Conservation (phyloP, 331 rosid species). For the Malus hybrid region DNA sequence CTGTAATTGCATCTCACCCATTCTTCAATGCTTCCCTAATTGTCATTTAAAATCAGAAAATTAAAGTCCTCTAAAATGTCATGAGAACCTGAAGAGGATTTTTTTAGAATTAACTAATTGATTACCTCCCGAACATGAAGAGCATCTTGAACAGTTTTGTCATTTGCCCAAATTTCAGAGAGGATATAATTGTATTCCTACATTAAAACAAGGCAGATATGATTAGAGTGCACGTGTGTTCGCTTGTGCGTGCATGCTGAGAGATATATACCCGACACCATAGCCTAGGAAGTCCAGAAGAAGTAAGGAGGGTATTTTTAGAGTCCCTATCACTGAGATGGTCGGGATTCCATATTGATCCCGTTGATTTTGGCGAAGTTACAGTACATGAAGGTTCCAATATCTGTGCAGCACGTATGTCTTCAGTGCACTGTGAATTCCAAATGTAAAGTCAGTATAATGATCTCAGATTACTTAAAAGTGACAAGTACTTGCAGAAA, state of each 20-base stretch:
- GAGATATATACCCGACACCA: constrained; percentile 11
- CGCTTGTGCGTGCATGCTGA: neutral
- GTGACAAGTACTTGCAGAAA: neutral
- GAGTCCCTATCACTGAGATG: neutral
- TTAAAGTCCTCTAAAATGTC: neutral
- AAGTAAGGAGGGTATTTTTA: neutral
- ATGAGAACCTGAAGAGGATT: neutral
- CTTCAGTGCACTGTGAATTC: neutral
- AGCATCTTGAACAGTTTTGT: constrained; percentile 9
- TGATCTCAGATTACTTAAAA: neutral
- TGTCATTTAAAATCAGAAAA: neutral
- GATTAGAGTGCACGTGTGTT: neutral
- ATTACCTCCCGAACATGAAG: constrained; percentile 8
- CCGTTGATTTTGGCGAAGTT: neutral
- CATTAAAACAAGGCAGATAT: neutral
- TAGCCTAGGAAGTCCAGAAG: neutral
- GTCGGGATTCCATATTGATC: neutral
- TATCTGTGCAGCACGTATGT: neutral
- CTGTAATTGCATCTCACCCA: constrained; percentile 13
- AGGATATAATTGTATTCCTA: neutral
- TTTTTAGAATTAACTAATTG: neutral
- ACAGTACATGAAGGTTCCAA: neutral
- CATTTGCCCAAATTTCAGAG: constrained; percentile 10
- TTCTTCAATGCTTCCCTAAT: constrained; percentile 3
- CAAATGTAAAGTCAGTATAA: neutral